A percentile compares a stretch with the other conserved stretches of the same genome.
phyloP scores from a whole-genome alignment of 2,329 filamentous ascomycete genomes.

The Amauroascus verrucosus region DNA sequence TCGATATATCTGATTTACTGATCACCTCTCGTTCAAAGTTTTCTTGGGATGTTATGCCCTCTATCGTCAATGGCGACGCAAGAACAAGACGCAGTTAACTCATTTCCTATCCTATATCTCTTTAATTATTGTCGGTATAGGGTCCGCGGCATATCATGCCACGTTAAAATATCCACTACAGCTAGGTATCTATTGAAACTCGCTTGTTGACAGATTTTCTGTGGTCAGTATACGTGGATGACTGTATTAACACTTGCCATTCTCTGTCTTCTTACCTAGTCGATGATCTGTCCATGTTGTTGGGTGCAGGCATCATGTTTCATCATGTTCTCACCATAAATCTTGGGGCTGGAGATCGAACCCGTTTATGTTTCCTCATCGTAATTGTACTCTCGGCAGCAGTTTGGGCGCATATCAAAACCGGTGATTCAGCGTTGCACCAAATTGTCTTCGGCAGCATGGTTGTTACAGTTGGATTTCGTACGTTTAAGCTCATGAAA shows the following conservation, averaged over 20 bases:
- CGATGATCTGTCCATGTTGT: constrained; percentile 15
- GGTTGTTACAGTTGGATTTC: constrained; percentile 11
- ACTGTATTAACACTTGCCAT: not conserved
- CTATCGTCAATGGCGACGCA: constrained; percentile 14
- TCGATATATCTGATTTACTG: not conserved
- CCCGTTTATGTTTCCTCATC: constrained; percentile 10
- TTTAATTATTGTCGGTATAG: constrained; percentile 20
- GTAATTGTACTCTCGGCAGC: constrained; percentile 3
- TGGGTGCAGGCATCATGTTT: constrained; percentile 14
- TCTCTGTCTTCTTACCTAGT: constrained; percentile 2
- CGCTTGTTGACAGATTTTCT: not conserved
- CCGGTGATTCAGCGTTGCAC: constrained; percentile 12
- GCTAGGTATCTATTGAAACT: constrained; percentile 10
- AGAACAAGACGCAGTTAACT: constrained; percentile 15
- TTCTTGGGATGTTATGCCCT: constrained; percentile 13
- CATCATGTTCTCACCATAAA: constrained; percentile 15
- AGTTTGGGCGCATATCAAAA: constrained; percentile 13
- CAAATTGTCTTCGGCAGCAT: constrained; percentile 14
- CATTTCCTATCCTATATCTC: constrained; percentile 17
- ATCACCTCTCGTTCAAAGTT: constrained; percentile 1
- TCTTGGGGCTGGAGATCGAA: not conserved
- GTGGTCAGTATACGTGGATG: not conserved
- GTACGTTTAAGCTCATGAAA: constrained; percentile 8
- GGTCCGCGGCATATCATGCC: constrained; percentile 20
- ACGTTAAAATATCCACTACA: constrained; percentile 20